Conservation (phyloP, 495 filamentous ascomycete genomes). For the Penicillium coffeae region DNA sequence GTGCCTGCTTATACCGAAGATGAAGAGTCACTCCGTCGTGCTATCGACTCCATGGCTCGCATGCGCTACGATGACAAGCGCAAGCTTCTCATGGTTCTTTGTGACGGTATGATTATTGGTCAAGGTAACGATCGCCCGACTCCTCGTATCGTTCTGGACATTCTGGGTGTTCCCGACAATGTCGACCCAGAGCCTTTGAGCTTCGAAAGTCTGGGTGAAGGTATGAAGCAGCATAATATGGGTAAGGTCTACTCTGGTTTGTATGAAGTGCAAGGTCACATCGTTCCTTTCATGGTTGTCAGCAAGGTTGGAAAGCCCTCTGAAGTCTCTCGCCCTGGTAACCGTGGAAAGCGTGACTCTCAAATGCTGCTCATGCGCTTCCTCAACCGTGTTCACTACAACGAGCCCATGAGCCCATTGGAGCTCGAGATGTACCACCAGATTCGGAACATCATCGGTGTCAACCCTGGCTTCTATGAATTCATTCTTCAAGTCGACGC, state of each 20-base stretch:
- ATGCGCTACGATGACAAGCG: conserved; percentile 96
- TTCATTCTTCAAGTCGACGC: conserved; percentile 96
- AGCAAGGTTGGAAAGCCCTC: conserved; percentile 98
- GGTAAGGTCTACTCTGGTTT: conserved; percentile 96
- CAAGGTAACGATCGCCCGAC: conserved; percentile 97
- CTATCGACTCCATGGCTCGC: conserved; percentile 91
- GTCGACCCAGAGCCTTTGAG: conserved; percentile 96
- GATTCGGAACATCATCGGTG: conserved; percentile 97
- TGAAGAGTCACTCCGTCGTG: conserved; percentile 92
- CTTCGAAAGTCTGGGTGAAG: conserved; percentile 95
- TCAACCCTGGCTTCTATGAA: conserved; percentile 98
- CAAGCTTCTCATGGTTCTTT: conserved; percentile 26
- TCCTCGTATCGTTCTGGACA: conserved; percentile 93
- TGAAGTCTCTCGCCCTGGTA: conserved; percentile 93
- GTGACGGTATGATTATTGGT: conserved; percentile 84
- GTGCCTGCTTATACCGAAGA: conserved; percentile 98
- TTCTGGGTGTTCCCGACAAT: conserved; percentile 87
- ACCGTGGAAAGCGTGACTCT: conserved; percentile 98
- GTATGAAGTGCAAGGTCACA: conserved; percentile 96
- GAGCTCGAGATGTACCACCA: conserved; percentile 99
- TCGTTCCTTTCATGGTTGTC: conserved; percentile 94
- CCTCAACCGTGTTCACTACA: conserved; percentile 97
- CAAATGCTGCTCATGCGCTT: conserved; percentile 98
- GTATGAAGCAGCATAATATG: conserved; percentile 98
- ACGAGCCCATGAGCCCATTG: conserved; percentile 89